Base-by-base conservation (phyloP, 768 basidiomycete genomes). In the Naganishia antarctica region DNA sequence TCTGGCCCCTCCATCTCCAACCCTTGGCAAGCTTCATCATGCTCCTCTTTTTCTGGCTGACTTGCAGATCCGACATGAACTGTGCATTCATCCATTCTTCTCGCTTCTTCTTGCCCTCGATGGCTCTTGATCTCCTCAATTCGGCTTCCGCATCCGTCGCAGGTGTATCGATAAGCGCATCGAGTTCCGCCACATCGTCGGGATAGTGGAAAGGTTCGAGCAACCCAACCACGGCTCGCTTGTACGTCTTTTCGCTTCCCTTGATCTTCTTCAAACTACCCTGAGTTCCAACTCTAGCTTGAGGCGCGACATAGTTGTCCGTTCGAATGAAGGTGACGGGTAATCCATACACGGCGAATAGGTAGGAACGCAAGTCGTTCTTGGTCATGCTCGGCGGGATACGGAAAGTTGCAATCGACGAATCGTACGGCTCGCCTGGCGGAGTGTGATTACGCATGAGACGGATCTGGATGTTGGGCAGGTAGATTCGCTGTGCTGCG, bases 121-220 rank as follows among this genome's bases (percentile, higher is more conserved):
- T 60, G 18, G 61, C 61, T 16, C 34, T 31, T 8, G 32, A 25
- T 25, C 63, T 5, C 44, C 63, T 64, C 25, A 58, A 21, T 25
- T 64, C 63, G 37, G 43, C 57, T 15, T 45, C 37, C 5, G 25
- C 40, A 41, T 64, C 63, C 11, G 29, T 34, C 8, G 44, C 44
- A 32, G 34, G 28, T 3, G 51, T 43, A 21, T 63, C 62, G 34
- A 67, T 59, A 21, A 67, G 37, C 23, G 70, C 74, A 13, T 79
- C 69, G 87, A 94, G 88, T 75, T 91, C 91, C 71, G 88, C 89
- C 66, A 86, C 65, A 48, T 87, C 84, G 60, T 83, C 84, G 0
- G 92, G 92, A 74, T 91, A 94, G 80, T 93, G 91, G 81, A 97
- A 97, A 1, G 92, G 92, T 68, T 93, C 87, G 26, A 87, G 84